Evolutionary conservation across 495 filamentous ascomycete genomes (phyloP), one percentile per base, ranked within the genome.

Genomic region (Penicillium manginii): DNA sequence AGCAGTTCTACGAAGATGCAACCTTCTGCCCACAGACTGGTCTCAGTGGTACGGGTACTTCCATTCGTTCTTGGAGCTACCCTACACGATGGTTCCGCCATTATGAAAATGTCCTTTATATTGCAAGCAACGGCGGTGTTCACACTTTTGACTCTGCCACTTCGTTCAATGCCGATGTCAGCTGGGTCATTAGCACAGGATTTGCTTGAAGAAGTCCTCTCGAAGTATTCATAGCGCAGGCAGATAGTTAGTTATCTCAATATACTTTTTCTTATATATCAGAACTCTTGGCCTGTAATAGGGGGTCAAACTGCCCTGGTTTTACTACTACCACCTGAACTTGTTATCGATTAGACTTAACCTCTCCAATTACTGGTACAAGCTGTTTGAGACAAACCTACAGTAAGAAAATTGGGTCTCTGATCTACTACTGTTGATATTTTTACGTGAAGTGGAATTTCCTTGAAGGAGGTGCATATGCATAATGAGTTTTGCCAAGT

Each of bases 61-160:
- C 81, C 14, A 64, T 85, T 50, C 78, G 80, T 22, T 73, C 81
- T 11, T 85, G 82, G 82, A 79, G 70, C 63, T 83, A 83, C 63
- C 82, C 83, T 11, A 83, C 83, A 10, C 77, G 82, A 49, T 84
- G 68, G 54, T 75, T 82, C 69, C 77, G 83, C 42, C 83, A 85
- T 58, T 83, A 78, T 63, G 51, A 60, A 21, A 75, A 81, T 32
- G 63, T 73, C 6, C 67, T 64, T 1, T 84, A 84, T 48, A 58
- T 62, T 22, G 83, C 78, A 26, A 83, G 75, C 63, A 80, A 85
- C 23, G 83, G 82, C 18, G 82, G 82, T 46, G 69, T 78, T 21
- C 58, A 84, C 21, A 66, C 65, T 0, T 85, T 84, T 56, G 83
- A 85, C 56, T 61, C 71, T 7, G 57, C 77, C 0, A 32, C 64